These are phyloP conservation scores for Gynochthodes officinalis DNA, from an alignment of 257 asterid species.

Conservation along the genomic window DNA sequence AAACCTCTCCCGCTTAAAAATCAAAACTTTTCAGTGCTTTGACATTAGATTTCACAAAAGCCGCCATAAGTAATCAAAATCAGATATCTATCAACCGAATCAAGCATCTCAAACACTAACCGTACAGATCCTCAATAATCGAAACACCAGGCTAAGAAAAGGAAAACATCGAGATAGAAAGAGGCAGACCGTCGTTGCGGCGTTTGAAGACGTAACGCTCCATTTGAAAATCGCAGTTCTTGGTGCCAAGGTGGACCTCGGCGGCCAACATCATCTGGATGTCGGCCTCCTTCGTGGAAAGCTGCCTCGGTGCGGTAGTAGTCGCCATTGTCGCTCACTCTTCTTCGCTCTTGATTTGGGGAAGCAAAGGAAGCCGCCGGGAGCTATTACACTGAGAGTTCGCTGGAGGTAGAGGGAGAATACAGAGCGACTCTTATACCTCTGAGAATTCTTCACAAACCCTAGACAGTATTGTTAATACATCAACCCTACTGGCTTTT, in stretches of 20 bases:
- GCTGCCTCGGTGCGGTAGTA: conserved; percentile 5
- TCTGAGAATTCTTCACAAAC: no score
- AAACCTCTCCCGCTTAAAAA: background rate
- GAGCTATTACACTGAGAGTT: no score
- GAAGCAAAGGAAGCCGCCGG: no score
- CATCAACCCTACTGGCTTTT: no score
- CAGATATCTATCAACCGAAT: background rate
- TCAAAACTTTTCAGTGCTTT: background rate
- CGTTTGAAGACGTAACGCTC: conserved; percentile 43
- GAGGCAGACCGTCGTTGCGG: conserved; percentile 35
- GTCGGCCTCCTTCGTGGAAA: conserved; percentile 36
- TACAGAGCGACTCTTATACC: no score
- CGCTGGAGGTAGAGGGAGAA: no score
- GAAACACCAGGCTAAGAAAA: background rate
- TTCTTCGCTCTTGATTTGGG: background rate
- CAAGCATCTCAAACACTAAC: background rate
- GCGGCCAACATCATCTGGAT: conserved; percentile 45
- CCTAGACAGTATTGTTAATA: no score
- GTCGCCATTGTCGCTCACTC: conserved; percentile 21
- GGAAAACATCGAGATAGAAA: background rate
- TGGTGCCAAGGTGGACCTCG: conserved; percentile 46
- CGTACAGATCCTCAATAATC: background rate
- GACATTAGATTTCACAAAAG: background rate
- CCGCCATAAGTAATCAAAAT: background rate
- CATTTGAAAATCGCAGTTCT: conserved; percentile 40